A percentile compares a stretch with the other conserved stretches of the same genome.
phyloP scores from a whole-genome alignment of 2,329 filamentous ascomycete species.

The Metarhizium brunneum region DNA sequence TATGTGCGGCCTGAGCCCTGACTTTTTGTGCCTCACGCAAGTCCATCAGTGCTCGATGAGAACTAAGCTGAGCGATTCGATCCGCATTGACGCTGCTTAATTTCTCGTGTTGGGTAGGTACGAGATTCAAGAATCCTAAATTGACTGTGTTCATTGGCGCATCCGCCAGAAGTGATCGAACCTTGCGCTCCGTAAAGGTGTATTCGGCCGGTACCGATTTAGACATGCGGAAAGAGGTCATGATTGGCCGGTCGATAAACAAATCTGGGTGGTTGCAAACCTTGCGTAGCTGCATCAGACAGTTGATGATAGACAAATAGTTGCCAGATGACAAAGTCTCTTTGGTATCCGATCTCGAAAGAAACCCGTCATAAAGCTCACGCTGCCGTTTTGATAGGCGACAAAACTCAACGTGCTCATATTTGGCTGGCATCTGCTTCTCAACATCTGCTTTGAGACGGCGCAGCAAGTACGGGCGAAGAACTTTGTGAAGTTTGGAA shows the following conservation, averaged over 20 bases:
- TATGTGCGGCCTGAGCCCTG: slow-evolving; percentile 46
- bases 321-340: slow-evolving; percentile 87
- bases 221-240: slow-evolving; percentile 90
- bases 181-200: slow-evolving; percentile 59
- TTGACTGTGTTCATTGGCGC: slow-evolving; percentile 56
- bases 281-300: slow-evolving; percentile 92
- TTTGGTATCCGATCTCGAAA: slow-evolving; percentile 81
- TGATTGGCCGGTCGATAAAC: slow-evolving; percentile 91
- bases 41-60: slow-evolving; percentile 59
- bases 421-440: slow-evolving; percentile 97
- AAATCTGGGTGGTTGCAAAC: slow-evolving; percentile 98
- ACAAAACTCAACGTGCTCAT: slow-evolving; percentile 94
- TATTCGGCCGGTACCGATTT: slow-evolving; percentile 69
- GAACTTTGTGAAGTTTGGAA: slow-evolving; percentile 83
- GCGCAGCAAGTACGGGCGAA: slow-evolving; percentile 84
- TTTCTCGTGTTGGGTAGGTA: slow-evolving; percentile 61
- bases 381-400: slow-evolving; percentile 90
- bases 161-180: slow-evolving; percentile 55
- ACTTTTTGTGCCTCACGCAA: slow-evolving; percentile 62
- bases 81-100: slow-evolving; percentile 46
- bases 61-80: slow-evolving; percentile 56
- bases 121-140: slow-evolving; percentile 69
- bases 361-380: slow-evolving; percentile 92
- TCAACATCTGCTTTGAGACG: slow-evolving; percentile 94
- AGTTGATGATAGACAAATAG: slow-evolving; percentile 96